phyloP scores from a whole-genome alignment of 768 basidiomycete genomes.

The Lactifluus rugatus region DNA sequence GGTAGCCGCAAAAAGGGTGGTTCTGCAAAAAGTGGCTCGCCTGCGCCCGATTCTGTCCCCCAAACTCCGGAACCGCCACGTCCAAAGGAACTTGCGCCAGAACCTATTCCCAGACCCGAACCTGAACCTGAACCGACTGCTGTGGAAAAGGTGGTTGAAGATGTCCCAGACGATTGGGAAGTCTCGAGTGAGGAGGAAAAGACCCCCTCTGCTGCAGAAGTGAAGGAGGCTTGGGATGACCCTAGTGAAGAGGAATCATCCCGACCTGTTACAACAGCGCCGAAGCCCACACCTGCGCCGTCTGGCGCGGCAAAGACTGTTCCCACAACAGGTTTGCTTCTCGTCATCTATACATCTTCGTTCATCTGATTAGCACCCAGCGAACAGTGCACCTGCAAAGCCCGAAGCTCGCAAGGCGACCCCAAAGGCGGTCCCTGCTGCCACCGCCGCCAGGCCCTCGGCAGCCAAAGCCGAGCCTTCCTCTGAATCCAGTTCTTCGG shows the following conservation, averaged over 20 bases:
- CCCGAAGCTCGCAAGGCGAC: not conserved
- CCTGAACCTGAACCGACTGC: constrained; percentile 19
- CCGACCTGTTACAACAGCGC: not conserved
- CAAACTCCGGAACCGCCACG: constrained; percentile 18
- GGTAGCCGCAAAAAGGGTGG: constrained; percentile 76
- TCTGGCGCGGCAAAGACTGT: not conserved
- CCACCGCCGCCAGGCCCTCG: constrained; percentile 23
- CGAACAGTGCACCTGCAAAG: constrained; percentile 5
- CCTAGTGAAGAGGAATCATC: constrained; percentile 32
- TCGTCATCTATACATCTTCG: not conserved
- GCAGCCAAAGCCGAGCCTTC: not conserved
- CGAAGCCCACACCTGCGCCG: not conserved
- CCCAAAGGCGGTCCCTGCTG: not conserved
- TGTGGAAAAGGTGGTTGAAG: constrained; percentile 26
- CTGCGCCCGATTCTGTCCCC: constrained; percentile 45
- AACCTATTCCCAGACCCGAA: constrained; percentile 21
- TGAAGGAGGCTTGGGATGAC: constrained; percentile 35
- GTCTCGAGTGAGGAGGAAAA: constrained; percentile 50
- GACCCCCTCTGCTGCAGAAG: constrained; percentile 14
- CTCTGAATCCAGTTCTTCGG: constrained; percentile 25
- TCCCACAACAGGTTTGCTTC: constrained; percentile 3
- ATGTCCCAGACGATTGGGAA: constrained; percentile 49
- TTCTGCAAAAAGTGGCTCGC: constrained; percentile 41
- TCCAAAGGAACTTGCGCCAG: constrained; percentile 17
- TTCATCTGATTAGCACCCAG: constrained; percentile 1